Base-by-base conservation (phyloP, 768 basidiomycete species). In the Pleurotus salmoneostramineus region DNA sequence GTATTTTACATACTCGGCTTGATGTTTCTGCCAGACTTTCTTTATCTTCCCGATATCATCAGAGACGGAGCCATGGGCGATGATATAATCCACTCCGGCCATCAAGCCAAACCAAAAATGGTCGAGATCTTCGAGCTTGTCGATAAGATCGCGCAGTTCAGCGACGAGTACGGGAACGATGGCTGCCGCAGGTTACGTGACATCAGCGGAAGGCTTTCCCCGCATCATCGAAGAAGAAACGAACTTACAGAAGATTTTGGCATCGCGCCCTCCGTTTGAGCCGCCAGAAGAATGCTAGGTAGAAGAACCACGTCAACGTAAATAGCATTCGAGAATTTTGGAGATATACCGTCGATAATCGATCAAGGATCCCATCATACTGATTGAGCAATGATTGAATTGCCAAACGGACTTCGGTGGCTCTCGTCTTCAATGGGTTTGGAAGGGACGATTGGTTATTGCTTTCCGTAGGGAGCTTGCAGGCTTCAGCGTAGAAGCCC, bases 81-180 rank as follows among this genome's bases (percentile, higher is more conserved):
- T 3, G 27, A 37, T 12, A 17, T 34, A 51, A 17, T 51, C 50
- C 5, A 51, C 50, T 34, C 50, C 50, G n/a, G 50, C 50, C 6
- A 35, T 15, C 50, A 51, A 37, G 2, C 50, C 50, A 27, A 51
- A 51, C 50, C 50, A 51, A 12, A 51, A 51, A 37, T 51, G 31
- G 33, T 51, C 50, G 10, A 51, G 50, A 4, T 51, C 50, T 3
- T 35, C n/a, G n/a, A 51, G 14, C 15, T 21, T 51, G 34, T 35
- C 14, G 15, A 51, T 37, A 2, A 51, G 50, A 15, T 34, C 14
- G 33, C 27, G 50, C 27, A 51, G 33, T 5, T 37, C 34, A 35
- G n/a, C 36, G n/a, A 12, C 31, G 15, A 15, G n/a, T 7, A 1
- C 6, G 8, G 36, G 33, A 7, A 37, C 36, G 2, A 37, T 32